phyloP scores from a whole-genome alignment of 371 early-diverging fungal species.

The Actinomortierella ambigua region DNA sequence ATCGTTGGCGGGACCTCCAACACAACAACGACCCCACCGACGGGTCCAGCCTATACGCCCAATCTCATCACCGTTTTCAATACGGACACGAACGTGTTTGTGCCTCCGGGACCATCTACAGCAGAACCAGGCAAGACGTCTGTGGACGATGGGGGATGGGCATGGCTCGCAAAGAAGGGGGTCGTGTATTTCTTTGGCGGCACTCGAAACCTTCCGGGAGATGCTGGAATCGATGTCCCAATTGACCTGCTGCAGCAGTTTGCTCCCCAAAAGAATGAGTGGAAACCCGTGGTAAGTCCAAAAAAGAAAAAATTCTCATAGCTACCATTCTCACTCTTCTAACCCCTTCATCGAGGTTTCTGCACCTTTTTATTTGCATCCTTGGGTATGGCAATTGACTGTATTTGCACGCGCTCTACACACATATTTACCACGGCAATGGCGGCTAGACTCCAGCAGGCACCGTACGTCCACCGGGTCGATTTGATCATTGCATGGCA shows the following conservation, averaged over 20 bases:
- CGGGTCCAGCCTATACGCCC: slow-evolving; percentile 3
- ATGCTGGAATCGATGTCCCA: slow-evolving; percentile 6
- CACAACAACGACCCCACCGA: neutral
- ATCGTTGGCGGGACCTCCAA: slow-evolving; percentile 25
- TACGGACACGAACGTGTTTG: neutral
- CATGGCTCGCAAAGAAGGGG: slow-evolving; percentile 25
- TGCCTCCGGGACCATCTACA: slow-evolving; percentile 2
- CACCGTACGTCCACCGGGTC: slow-evolving; percentile 12
- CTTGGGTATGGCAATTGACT: no score
- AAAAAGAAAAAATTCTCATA: no score
- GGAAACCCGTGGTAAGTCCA: no score
- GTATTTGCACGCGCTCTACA: no score
- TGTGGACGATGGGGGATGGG: slow-evolving; percentile 17
- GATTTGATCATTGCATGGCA: slow-evolving; percentile 30
- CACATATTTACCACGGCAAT: no score
- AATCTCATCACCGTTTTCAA: slow-evolving; percentile 23
- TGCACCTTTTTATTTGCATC: neutral
- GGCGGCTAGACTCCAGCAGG: no score
- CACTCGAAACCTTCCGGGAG: slow-evolving; percentile 9
- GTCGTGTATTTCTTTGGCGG: slow-evolving; percentile 31
- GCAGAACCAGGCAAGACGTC: neutral
- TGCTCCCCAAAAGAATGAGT: slow-evolving; percentile 12
- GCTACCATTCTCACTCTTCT: no score
- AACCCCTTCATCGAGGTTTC: no score
- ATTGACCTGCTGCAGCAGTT: slow-evolving; percentile 14